These are phyloP conservation scores for Xylariales sp. DNA, from an alignment of 2,329 filamentous ascomycete genomes.

Conservation along the genomic window DNA sequence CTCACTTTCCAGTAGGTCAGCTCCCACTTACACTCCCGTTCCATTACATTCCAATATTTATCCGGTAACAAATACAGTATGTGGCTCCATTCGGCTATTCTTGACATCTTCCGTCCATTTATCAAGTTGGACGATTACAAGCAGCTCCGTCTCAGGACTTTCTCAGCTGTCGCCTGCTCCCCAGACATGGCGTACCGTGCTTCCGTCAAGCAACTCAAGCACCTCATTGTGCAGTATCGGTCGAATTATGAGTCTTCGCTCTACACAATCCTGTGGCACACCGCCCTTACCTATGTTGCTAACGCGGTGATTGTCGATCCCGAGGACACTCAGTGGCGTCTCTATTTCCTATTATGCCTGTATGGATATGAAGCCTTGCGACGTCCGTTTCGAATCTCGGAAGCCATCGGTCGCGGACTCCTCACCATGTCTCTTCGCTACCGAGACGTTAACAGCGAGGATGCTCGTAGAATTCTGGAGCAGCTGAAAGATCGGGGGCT, in stretches of 20 bases:
- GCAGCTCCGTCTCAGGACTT: constrained; percentile 19
- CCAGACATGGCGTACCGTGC: constrained; percentile 25
- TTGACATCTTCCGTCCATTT: constrained; percentile 30
- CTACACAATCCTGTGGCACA: constrained; percentile 35
- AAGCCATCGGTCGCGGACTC: constrained; percentile 26
- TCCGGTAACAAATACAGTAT: constrained; percentile 23
- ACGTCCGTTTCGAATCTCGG: constrained; percentile 28
- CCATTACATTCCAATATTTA: too few species aligned
- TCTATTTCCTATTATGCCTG: constrained; percentile 32
- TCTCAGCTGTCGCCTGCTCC: constrained; percentile 21
- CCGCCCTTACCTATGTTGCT: constrained; percentile 31
- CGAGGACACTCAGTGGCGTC: constrained; percentile 24
- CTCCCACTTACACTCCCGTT: too few species aligned
- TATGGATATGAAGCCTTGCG: constrained; percentile 31
- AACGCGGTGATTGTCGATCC: constrained; percentile 29
- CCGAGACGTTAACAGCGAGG: constrained; percentile 20
- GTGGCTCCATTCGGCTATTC: constrained; percentile 32
- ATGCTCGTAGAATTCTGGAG: constrained; percentile 23
- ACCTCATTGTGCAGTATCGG: constrained; percentile 31
- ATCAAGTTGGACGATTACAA: constrained; percentile 4
- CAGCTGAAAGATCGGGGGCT: constrained; percentile 21
- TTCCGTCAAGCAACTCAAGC: constrained; percentile 32
- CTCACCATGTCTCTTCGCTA: constrained; percentile 30
- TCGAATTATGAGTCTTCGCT: constrained; percentile 24
- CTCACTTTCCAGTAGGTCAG: constrained; percentile 32